Evolutionary conservation across 192 early-diverging fungal genomes (phyloP), one percentile per base, ranked within the genome.

Genomic region (Mortierella antarctica): DNA sequence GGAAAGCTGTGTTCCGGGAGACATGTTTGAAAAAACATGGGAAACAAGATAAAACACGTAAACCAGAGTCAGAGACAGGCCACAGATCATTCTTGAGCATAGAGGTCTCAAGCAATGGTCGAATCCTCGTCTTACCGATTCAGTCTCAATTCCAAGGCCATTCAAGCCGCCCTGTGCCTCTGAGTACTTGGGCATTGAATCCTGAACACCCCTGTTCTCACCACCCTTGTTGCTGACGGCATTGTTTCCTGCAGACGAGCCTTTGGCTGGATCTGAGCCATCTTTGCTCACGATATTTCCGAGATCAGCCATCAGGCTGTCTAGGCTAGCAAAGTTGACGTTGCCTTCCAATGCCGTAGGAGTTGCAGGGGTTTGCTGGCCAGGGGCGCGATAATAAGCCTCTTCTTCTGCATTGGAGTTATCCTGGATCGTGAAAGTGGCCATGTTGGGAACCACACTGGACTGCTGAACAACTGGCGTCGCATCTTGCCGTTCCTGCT

Each of bases 271-370:
- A 31, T 69, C 54, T 41, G 65, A 63, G 52, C 65, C 66, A 62
- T 83, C 85, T 44, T 83, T 82, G 45, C 72, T 84, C 48, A 92
- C 78, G 84, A 93, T 91, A 54, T 84, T 86, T 4, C 90, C 92
- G 18, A 94, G 73, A 70, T 93, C 93, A 6, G 91, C 91, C 93
- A 94, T 94, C 40, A 94, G 74, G 60, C 88, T 91, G 71, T 94
- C 93, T 63, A 94, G 68, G 21, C 89, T 91, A 9, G 87, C 83
- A 67, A 88, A 89, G 61, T 92, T 85, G n/a, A 82, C 69, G 18
- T 71, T 79, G 12, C 76, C 76, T 20, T 65, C 76, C 71, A 74
- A 54, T 15, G 67, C 66, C 8, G 65, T 42, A 21, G 76, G 69
- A 10, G 76, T 61, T 42, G 69, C 44, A 48, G 61, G 83, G 17